These are phyloP conservation scores for Coniochaeta sp. DNA, from an alignment of 2,329 filamentous ascomycete species.

Conservation along the genomic window DNA sequence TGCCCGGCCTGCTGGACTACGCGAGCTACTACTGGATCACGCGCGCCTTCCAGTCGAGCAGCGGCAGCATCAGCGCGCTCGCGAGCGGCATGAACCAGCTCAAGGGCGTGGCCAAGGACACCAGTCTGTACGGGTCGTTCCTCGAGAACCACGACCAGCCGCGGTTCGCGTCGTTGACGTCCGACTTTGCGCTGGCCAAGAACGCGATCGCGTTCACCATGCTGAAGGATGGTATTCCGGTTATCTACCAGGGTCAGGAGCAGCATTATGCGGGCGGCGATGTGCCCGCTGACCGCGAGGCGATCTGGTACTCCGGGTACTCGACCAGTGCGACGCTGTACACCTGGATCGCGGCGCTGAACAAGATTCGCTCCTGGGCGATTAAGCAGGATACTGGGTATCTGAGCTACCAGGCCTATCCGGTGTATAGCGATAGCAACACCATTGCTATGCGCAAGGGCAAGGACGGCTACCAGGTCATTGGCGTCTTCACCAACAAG, in stretches of 20 bases:
- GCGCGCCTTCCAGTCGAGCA: constrained; percentile 18
- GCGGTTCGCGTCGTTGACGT: constrained; percentile 36
- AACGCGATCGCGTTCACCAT: constrained; percentile 48
- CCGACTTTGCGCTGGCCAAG: constrained; percentile 40
- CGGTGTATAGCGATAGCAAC: constrained; percentile 30
- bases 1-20: constrained; percentile 44
- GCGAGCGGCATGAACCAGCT: constrained; percentile 19
- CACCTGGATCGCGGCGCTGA: constrained; percentile 35
- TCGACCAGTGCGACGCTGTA: constrained; percentile 35
- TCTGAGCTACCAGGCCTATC: constrained; percentile 28
- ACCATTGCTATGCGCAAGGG: constrained; percentile 41
- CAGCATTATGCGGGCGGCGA: constrained; percentile 39
- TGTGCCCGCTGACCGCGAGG: constrained; percentile 40
- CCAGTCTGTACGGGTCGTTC: constrained; percentile 33
- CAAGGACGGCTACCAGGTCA: constrained; percentile 22
- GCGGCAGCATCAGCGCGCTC: constrained; percentile 26
- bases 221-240: constrained; percentile 48
- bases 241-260: constrained; percentile 53
- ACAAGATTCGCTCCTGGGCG: constrained; percentile 40
- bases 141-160: constrained; percentile 42
- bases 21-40: constrained; percentile 25
- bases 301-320: constrained; percentile 41
- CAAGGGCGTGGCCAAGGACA: constrained; percentile 20
- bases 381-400: constrained; percentile 30
- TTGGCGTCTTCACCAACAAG: constrained; percentile 33